Evolutionary conservation across 768 basidiomycete genomes (phyloP).

Genomic region (Paxillus ammoniavirescens): DNA sequence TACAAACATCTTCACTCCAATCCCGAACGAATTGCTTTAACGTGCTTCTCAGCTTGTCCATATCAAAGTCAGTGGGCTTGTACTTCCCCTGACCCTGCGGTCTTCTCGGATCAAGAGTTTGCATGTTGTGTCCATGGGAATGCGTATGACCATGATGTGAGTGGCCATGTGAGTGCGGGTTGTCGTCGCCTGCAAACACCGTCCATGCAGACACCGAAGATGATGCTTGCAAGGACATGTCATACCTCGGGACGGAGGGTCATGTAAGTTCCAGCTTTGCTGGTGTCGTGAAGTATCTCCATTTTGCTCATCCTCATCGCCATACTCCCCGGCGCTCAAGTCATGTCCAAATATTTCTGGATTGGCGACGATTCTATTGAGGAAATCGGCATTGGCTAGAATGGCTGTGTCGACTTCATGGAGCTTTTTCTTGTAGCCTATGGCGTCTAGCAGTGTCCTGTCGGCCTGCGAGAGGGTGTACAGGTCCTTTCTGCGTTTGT

Average conservation of each 20-base stretch:
- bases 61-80: constrained; percentile 67
- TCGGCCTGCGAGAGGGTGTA: constrained; percentile 68
- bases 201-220: constrained; percentile 10
- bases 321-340: constrained; percentile 13
- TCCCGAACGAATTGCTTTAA: constrained; percentile 92
- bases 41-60: constrained; percentile 91
- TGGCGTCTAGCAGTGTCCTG: constrained; percentile 58
- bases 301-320: constrained; percentile 24
- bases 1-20: constrained; percentile 79
- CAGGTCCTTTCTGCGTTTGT: constrained; percentile 73
- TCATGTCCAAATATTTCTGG: constrained; percentile 79
- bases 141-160: constrained; percentile 34
- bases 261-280: not conserved
- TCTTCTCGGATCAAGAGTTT: constrained; percentile 11
- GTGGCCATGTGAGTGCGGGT: constrained; percentile 37
- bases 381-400: constrained; percentile 73
- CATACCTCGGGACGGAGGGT: constrained; percentile 14
- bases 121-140: constrained; percentile 16
- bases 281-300: not conserved
- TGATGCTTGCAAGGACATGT: constrained; percentile 21
- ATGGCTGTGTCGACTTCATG: constrained; percentile 81
- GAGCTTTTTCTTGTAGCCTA: constrained; percentile 81
- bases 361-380: constrained; percentile 69
- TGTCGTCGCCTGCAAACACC: constrained; percentile 18
- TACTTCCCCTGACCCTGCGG: constrained; percentile 27